Evolutionary conservation across 495 filamentous ascomycete species (phyloP).

Genomic region (Aspergillus ellipticus): DNA sequence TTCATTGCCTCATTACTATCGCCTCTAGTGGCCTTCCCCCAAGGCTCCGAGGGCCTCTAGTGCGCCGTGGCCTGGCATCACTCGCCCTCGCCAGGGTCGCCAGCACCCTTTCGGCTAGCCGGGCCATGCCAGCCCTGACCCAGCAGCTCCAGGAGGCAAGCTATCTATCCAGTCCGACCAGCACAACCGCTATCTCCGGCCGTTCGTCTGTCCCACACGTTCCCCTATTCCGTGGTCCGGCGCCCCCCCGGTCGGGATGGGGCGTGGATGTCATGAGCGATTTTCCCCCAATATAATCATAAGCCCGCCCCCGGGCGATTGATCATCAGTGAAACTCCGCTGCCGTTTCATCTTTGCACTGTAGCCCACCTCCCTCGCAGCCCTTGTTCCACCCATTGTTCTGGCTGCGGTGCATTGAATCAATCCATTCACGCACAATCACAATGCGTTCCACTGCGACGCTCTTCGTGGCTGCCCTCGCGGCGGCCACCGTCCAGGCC

Average conservation of each 20-base stretch:
- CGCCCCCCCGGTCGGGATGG: neutral
- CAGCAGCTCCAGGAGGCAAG: too few relatives aligned
- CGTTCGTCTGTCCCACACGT: neutral
- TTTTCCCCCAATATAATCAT: neutral
- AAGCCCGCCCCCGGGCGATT: neutral
- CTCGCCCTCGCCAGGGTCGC: too few relatives aligned
- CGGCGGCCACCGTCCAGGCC: neutral
- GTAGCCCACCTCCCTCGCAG: neutral
- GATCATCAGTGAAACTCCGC: neutral
- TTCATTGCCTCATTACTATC: too few relatives aligned
- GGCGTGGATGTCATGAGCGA: neutral
- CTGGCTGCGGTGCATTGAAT: neutral
- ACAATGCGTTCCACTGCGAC: neutral
- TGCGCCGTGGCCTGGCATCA: neutral
- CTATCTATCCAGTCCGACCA: neutral
- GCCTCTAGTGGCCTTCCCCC: too few relatives aligned
- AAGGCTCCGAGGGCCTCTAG: neutral
- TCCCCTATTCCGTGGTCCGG: neutral
- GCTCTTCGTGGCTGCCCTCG: neutral
- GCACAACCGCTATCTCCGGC: neutral
- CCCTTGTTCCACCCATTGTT: neutral
- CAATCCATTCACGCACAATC: neutral
- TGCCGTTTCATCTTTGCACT: neutral
- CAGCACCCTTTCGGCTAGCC: neutral
- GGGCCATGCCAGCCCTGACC: neutral